A percentile compares a stretch with the other conserved stretches of the same genome.
Evolutionary conservation across 1,284 basidiomycete species (phyloP).

Genomic region (Marasmius oreades): DNA sequence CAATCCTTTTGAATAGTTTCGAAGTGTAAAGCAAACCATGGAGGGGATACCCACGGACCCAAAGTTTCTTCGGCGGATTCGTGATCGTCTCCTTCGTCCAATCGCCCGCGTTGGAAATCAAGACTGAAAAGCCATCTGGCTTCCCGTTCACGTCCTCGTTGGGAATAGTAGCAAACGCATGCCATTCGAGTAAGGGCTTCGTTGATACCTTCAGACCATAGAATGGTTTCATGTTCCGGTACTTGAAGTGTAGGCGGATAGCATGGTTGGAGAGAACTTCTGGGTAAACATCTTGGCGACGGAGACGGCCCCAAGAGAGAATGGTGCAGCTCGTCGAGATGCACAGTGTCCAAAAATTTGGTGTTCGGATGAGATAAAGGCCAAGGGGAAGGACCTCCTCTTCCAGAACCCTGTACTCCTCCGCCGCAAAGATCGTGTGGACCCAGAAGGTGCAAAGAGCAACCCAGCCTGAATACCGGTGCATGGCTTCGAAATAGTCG

Average conservation of each 20-base stretch:
- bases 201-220: conserved; percentile 41
- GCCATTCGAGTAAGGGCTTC: conserved; percentile 56
- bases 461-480: conserved; percentile 32
- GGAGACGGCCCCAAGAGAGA: conserved; percentile 34
- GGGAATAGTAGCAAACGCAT: conserved; percentile 55
- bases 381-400: conserved; percentile 22
- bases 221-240: conserved; percentile 27
- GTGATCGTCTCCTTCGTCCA: conserved; percentile 53
- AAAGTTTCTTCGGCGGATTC: conserved; percentile 51
- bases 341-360: conserved; percentile 32
- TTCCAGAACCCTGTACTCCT: conserved; percentile 13
- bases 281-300: conserved; percentile 17
- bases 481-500: conserved; percentile 31
- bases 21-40: conserved; percentile 54
- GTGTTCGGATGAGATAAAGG: conserved; percentile 18
- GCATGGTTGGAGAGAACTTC: conserved; percentile 33
- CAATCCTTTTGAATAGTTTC: conserved; percentile 50
- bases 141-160: conserved; percentile 40
- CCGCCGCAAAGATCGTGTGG: conserved; percentile 16
- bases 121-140: conserved; percentile 48
- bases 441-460: conserved; percentile 30
- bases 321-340: conserved; percentile 27
- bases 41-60: conserved; percentile 55
- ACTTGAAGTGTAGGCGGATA: conserved; percentile 34
- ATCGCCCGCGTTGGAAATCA: conserved; percentile 58